Conservation (phyloP, 192 early-diverging fungal genomes). For the Linderina pennispora region DNA sequence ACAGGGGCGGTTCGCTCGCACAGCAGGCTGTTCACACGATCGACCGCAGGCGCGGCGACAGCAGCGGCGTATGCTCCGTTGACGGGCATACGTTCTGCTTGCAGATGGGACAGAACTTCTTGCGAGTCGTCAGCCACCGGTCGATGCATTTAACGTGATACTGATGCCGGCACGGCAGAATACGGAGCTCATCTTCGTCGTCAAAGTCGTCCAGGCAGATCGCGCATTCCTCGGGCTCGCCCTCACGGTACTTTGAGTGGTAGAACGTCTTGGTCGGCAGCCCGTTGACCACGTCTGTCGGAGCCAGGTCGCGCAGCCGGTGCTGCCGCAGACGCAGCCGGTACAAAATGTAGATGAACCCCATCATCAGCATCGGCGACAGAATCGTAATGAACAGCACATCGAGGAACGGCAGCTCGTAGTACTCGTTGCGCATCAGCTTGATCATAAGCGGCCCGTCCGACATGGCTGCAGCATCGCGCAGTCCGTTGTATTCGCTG, state of each 20-base stretch:
- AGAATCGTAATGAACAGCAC: conserved; percentile 76
- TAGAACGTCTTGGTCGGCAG: conserved; percentile 69
- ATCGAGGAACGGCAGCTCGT: conserved; percentile 66
- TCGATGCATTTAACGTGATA: conserved; percentile 90
- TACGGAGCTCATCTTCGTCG: conserved; percentile 68
- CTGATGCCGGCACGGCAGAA: conserved; percentile 82
- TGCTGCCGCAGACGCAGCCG: conserved; percentile 65
- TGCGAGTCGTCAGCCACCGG: conserved; percentile 81
- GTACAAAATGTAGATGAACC: conserved; percentile 69
- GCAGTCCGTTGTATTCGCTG: conserved; percentile 58
- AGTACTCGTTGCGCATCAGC: conserved; percentile 46
- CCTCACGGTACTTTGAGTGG: conserved; percentile 55
- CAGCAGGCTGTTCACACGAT: no score
- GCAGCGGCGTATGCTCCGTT: conserved; percentile 29
- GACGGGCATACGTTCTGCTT: conserved; percentile 51
- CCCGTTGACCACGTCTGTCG: conserved; percentile 63
- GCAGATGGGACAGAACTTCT: conserved; percentile 80
- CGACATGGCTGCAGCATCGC: conserved; percentile 15
- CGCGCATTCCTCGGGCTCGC: conserved; percentile 77
- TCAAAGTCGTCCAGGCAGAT: conserved; percentile 93
- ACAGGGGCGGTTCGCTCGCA: no score
- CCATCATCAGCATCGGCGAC: conserved; percentile 75
- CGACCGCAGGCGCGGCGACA: conserved; percentile 30
- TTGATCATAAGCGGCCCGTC: conserved; percentile 17
- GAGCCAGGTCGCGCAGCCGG: conserved; percentile 69